Percentiles rank a stretch among this genome's conserved stretches.
phyloP scores from a whole-genome alignment of 495 filamentous ascomycete species.

The Aspergillus ellipticus region DNA sequence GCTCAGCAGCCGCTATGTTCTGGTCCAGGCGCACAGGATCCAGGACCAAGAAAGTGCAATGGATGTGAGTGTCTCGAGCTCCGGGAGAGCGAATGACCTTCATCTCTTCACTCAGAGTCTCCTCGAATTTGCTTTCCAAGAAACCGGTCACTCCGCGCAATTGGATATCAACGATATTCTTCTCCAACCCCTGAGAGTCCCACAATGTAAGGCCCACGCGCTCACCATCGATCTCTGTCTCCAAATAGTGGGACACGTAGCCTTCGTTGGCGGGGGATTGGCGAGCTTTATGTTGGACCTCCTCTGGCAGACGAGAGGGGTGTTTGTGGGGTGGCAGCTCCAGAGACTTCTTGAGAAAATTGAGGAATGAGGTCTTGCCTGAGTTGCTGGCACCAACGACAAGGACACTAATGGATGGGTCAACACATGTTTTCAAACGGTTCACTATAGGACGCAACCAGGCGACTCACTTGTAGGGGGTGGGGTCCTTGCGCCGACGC shows the following conservation, averaged over 20 bases:
- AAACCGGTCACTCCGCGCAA: constrained; percentile 86
- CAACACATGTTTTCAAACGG: constrained; percentile 5
- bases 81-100: constrained; percentile 92
- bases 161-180: constrained; percentile 89
- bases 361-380: constrained; percentile 95
- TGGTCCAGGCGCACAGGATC: constrained; percentile 83
- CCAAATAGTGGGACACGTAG: constrained; percentile 83
- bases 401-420: constrained; percentile 62
- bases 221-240: constrained; percentile 92
- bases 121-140: constrained; percentile 96
- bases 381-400: constrained; percentile 84
- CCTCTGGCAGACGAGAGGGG: constrained; percentile 49
- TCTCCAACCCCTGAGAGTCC: constrained; percentile 93
- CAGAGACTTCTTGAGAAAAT: constrained; percentile 84
- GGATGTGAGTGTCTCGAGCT: constrained; percentile 93
- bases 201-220: constrained; percentile 90
- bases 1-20: constrained; percentile 68
- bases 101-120: constrained; percentile 96
- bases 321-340: constrained; percentile 74
- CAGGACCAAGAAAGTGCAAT: constrained; percentile 89
- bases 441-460: background rate
- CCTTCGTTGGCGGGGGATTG: constrained; percentile 50
- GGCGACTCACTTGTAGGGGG: constrained; percentile 86
- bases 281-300: constrained; percentile 41
- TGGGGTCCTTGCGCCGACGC: constrained; percentile 92